phyloP scores from a whole-genome alignment of 805 yeast genomes.

The Wickerhamiella azyma region DNA sequence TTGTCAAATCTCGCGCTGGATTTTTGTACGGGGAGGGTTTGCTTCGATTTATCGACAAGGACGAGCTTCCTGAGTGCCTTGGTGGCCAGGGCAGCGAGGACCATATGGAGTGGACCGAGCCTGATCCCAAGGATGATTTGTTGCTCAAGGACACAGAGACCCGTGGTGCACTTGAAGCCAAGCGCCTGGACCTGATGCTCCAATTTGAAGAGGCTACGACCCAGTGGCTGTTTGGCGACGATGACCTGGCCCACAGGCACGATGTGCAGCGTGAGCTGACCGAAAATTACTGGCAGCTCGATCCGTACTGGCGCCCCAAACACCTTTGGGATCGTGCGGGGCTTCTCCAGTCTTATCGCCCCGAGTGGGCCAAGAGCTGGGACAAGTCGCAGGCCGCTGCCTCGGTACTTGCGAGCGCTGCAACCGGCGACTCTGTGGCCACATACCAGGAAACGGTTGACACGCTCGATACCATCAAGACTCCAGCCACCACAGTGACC shows the following conservation, averaged over 20 bases:
- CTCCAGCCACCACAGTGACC: too few species aligned
- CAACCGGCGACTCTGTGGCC: neutral
- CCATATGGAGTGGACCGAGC: neutral
- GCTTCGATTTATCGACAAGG: neutral
- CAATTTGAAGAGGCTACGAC: neutral
- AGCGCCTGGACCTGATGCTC: neutral
- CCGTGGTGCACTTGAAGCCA: neutral
- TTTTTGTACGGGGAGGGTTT: neutral
- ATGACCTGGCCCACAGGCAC: neutral
- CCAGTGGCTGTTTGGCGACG: neutral
- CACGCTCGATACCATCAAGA: too few species aligned
- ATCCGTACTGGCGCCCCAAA: constrained; percentile 70
- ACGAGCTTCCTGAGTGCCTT: constrained; percentile 1
- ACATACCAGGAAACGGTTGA: too few species aligned
- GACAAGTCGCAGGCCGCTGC: neutral
- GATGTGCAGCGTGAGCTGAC: neutral
- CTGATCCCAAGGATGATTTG: neutral
- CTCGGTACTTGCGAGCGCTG: neutral
- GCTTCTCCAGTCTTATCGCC: constrained; percentile 29
- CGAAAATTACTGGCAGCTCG: constrained; percentile 41
- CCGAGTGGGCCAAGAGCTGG: neutral
- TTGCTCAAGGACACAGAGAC: neutral
- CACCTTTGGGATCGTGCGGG: constrained; percentile 70
- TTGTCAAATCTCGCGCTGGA: constrained; percentile 63
- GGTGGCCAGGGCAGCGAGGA: constrained; percentile 1